Evolutionary conservation across 208 protist species (phyloP).

Genomic region (Phytomonas francai): DNA sequence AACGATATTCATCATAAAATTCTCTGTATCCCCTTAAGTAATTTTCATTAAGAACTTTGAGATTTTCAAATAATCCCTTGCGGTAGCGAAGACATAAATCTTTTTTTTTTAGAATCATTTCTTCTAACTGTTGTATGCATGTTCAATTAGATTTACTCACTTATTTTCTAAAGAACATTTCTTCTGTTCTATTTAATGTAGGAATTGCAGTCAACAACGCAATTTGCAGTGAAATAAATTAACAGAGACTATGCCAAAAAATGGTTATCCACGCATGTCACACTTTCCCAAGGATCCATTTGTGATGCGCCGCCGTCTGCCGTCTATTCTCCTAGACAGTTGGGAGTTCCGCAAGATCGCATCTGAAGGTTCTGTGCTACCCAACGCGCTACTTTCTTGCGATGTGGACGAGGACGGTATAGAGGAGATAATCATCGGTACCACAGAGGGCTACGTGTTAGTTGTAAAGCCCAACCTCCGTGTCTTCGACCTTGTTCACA

Average conservation of each 20-base stretch:
- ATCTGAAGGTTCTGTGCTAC: constrained; percentile 69
- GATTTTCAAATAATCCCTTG: not conserved
- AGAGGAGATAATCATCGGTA: constrained; percentile 80
- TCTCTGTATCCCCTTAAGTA: not conserved
- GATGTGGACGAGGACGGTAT: constrained; percentile 79
- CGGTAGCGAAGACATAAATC: not conserved
- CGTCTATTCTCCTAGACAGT: constrained; percentile 66
- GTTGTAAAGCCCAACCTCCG: constrained; percentile 71
- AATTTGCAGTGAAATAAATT: not conserved
- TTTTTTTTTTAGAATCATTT: not conserved
- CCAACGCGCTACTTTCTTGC: constrained; percentile 62
- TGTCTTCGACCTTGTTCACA: constrained; percentile 44
- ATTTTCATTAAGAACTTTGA: not conserved
- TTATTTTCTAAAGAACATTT: not conserved
- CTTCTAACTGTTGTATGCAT: not conserved
- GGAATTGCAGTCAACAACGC: not conserved
- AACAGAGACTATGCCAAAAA: not conserved
- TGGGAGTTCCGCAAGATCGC: constrained; percentile 83
- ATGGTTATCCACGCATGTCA: not conserved
- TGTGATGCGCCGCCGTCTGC: constrained; percentile 20
- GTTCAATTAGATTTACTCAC: not conserved
- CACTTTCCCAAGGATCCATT: constrained; percentile 11
- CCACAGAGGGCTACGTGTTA: constrained; percentile 69
- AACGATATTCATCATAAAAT: not conserved
- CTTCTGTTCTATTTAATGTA: not conserved